A percentile compares a stretch with the other conserved stretches of the same genome.
These are phyloP conservation scores for Aspergillus brunneoviolaceus DNA, from an alignment of 2,329 filamentous ascomycete species.

Conservation along the genomic window DNA sequence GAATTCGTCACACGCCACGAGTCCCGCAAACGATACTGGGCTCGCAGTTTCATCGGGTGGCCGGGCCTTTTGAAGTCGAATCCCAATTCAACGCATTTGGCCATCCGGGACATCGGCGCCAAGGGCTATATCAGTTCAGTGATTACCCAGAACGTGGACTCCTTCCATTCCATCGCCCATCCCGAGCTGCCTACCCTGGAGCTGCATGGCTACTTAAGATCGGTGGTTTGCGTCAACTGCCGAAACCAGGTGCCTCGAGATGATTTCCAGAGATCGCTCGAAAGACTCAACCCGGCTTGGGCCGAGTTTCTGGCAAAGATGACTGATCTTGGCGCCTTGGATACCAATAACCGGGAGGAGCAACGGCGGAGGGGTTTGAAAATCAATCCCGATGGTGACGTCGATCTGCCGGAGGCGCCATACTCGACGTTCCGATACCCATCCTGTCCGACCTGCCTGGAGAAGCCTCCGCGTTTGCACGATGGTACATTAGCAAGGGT, in stretches of 20 bases:
- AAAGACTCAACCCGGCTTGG: conserved; percentile 83
- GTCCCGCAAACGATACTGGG: conserved; percentile 91
- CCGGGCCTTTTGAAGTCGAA: conserved; percentile 72
- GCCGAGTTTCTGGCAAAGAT: conserved; percentile 71
- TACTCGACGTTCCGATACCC: conserved; percentile 92
- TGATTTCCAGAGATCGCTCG: conserved; percentile 72
- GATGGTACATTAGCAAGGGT: conserved; percentile 61
- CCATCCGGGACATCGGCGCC: conserved; percentile 68
- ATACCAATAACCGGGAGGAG: conserved; percentile 73
- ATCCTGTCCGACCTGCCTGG: conserved; percentile 77
- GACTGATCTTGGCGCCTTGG: conserved; percentile 70
- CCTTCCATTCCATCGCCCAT: conserved; percentile 79
- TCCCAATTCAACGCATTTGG: conserved; percentile 77
- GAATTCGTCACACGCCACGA: conserved; percentile 84
- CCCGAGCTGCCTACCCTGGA: conserved; percentile 74
- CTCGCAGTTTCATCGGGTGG: conserved; percentile 91
- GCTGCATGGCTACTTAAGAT: conserved; percentile 85
- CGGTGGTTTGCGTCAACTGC: conserved; percentile 79
- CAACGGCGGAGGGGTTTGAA: conserved; percentile 68
- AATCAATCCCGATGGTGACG: conserved; percentile 91
- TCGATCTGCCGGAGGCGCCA: conserved; percentile 81
- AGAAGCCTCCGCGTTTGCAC: conserved; percentile 56
- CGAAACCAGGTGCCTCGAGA: conserved; percentile 67
- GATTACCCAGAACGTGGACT: conserved; percentile 96
- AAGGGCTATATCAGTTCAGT: conserved; percentile 73